Base-by-base conservation (phyloP, 2,329 filamentous ascomycete species). In the Penicillium sp. region DNA sequence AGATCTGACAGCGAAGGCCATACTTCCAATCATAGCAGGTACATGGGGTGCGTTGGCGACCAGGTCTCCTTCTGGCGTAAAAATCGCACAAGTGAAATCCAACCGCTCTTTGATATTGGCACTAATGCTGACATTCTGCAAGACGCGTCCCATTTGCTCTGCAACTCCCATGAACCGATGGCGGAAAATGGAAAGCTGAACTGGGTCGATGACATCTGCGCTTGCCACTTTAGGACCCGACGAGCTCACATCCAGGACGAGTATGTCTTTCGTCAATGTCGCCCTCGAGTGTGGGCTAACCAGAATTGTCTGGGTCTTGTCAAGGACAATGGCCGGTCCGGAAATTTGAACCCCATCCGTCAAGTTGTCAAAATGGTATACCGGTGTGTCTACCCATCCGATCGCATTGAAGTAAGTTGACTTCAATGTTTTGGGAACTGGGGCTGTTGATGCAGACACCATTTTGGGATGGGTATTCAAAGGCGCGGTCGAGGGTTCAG, bases 121-220 rank as follows among this genome's bases (percentile, higher is more conserved):
- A 69, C 86, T 87, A 47, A 52, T 0, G 89, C 92, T 77, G 34
- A 48, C 36, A 8, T 91, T 92, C 66, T 92, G 89, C 10, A 92
- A 74, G 13, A 87, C 86, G 47, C 87, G 78, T 1, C 90, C 89
- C 90, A 92, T 92, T 67, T 92, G 89, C 71, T 92, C 89, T 2
- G 90, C 89, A 61, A 92, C 91, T 5, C 86, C 86, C 89, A 92
- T 92, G 73, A 92, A 92, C 5, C 89, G 82, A 68, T 92, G 88
- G 0, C 86, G 87, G 60, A 92, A 92, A 54, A 92, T 88, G 65
- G 85, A 88, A 1, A 92, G 81, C 76, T 90, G 81, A 60, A 92
- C 89, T 0, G 89, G 89, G 66, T 92, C 87, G 0, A 90, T 84
- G 54, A 86, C 82, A 43, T 79, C 79, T 18, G 60, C 74, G 29